Base-by-base conservation (phyloP, 768 basidiomycete species). In the Mycena maculata region DNA sequence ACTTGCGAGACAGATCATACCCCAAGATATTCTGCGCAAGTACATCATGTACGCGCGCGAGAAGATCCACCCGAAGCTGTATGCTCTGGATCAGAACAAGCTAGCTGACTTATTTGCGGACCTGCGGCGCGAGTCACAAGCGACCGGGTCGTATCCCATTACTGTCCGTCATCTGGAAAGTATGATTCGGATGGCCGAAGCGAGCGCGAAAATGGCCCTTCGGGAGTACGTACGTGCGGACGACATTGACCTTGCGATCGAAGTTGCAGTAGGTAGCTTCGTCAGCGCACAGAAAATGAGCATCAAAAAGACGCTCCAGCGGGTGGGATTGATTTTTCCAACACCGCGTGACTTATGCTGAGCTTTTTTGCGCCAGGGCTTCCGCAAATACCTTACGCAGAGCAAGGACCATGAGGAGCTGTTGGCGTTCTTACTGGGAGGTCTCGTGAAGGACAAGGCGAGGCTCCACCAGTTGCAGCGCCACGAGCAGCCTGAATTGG, bases 11-110 rank as follows among this genome's bases (percentile, higher is more conserved):
- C 63, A 99, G 97, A 88, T 98, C 72, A 99, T 99, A 72, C 94
- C 97, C 0, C 98, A 99, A 84, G 96, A 99, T 69, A 80, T 97
- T 38, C 87, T 99, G 27, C 90, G 94, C 56, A 99, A 99, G 77
- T 99, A 99, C 79, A 98, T 99, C 82, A 97, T 99, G 94, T 99
- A 99, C 74, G 95, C 96, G 0, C 89, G 95, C 65, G 98, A 99
- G 74, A 93, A 90, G 76, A 90, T 98, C 68, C 86, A 87, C 71
- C 98, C 98, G 2, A 97, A 98, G 79, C 84, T 99, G 57, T 94
- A 94, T 74, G 94, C 98, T 73, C 85, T 99, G 71, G 98, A 99
- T 78, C 93, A 95, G 75, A 95, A 98, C 75, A 99, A 99, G 81
- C 87, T 99, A 25, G 85, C 96, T 8, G 86, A 90, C n/a, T 87